Conservation (phyloP, 805 yeast species). For the Blastobotrys mokoenaii region DNA sequence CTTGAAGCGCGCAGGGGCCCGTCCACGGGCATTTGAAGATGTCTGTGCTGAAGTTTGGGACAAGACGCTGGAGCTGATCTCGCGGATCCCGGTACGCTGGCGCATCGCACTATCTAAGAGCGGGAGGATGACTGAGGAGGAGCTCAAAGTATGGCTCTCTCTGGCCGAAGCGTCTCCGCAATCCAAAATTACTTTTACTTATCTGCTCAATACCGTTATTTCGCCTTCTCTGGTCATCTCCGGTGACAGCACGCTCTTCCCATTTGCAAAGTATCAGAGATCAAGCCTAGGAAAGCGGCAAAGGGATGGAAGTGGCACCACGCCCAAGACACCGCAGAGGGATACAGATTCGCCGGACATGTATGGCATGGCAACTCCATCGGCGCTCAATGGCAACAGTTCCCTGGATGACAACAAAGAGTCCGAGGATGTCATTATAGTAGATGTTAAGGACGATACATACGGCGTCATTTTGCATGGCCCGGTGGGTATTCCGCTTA, state of each 20-base stretch:
- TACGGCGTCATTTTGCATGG: constrained; percentile 23
- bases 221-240: constrained; percentile 12
- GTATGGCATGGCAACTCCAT: constrained; percentile 17
- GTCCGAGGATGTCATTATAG: constrained; percentile 18
- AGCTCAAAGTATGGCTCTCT: constrained; percentile 24
- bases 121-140: constrained; percentile 28
- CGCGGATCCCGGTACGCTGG: constrained; percentile 25
- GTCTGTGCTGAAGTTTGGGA: constrained; percentile 29
- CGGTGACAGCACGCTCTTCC: constrained; percentile 12
- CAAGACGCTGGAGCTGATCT: constrained; percentile 19
- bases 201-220: constrained; percentile 9
- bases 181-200: constrained; percentile 8
- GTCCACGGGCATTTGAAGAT: constrained; percentile 23
- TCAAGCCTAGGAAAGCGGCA: not conserved
- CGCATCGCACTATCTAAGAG: constrained; percentile 28
- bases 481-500: constrained; percentile 4
- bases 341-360: constrained; percentile 26
- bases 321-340: constrained; percentile 19
- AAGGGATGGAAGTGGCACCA: constrained; percentile 3
- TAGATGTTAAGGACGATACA: constrained; percentile 25
- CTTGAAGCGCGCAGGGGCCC: constrained; percentile 11
- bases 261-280: constrained; percentile 7
- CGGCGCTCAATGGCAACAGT: not conserved
- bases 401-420: constrained; percentile 8
- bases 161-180: constrained; percentile 12